These are phyloP conservation scores for Saccharomyces hybrid DNA, from an alignment of 1,139 yeast species.

Conservation along the genomic window DNA sequence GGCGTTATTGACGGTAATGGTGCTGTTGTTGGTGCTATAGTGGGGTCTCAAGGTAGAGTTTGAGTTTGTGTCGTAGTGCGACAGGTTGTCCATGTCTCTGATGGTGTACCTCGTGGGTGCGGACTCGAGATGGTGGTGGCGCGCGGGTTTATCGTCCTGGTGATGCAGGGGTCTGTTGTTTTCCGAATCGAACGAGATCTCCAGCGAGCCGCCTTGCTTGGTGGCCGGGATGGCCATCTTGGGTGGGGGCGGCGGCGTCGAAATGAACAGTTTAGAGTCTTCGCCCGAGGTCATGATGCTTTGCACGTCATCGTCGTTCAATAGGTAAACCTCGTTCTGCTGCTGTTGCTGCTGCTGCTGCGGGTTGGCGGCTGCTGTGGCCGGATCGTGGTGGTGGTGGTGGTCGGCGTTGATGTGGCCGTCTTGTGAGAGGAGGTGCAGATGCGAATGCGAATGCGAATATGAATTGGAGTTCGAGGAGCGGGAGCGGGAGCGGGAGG, in stretches of 20 bases:
- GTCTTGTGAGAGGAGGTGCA: neutral
- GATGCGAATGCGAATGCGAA: neutral
- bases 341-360: neutral
- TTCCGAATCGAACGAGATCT: conserved; percentile 45
- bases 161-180: neutral
- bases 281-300: conserved; percentile 32
- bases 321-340: conserved; percentile 15
- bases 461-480: neutral
- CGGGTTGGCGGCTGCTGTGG: neutral
- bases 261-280: conserved; percentile 28
- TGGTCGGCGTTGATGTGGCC: neutral
- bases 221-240: conserved; percentile 80
- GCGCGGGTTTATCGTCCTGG: neutral
- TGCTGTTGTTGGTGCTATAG: conserved; percentile 3
- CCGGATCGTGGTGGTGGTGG: neutral
- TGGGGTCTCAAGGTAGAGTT: conserved; percentile 7
- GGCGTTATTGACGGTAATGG: conserved; percentile 6
- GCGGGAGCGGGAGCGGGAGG: neutral
- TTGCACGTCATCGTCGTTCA: conserved; percentile 28
- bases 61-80: conserved; percentile 3
- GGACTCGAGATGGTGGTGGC: neutral
- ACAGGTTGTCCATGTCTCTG: conserved; percentile 23
- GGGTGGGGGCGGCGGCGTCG: conserved; percentile 59
- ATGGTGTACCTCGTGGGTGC: conserved; percentile 18
- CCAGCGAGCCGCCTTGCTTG: conserved; percentile 68